phyloP scores from a whole-genome alignment of 345 rosid species.

The Arabidopsis suecica region DNA sequence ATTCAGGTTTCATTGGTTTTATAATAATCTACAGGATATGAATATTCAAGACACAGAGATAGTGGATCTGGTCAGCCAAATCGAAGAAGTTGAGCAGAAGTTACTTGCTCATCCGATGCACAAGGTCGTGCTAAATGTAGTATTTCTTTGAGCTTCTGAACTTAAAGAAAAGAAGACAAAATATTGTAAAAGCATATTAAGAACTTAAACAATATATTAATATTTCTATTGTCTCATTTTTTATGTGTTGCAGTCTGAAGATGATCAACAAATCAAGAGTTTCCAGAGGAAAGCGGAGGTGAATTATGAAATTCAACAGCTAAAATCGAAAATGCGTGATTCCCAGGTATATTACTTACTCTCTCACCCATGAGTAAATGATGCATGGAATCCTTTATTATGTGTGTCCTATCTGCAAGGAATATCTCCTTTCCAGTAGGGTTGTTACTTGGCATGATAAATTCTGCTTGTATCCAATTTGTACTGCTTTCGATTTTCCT shows the following conservation, averaged over 20 bases:
- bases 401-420: slow-evolving; percentile 19
- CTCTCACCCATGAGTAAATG: slow-evolving; percentile 14
- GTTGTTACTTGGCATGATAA: slow-evolving; percentile 7
- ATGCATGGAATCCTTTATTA: slow-evolving; percentile 1
- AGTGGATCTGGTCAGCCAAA: slow-evolving; percentile 78
- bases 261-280: slow-evolving; percentile 75
- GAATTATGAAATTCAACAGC: slow-evolving; percentile 94
- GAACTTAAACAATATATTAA: slow-evolving; percentile 14
- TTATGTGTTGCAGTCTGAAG: slow-evolving; percentile 68
- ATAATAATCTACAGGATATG: slow-evolving; percentile 76
- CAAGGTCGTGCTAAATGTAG: slow-evolving; percentile 61
- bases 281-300: slow-evolving; percentile 92
- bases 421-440: neutral
- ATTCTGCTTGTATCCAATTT: slow-evolving; percentile 5
- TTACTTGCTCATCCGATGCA: slow-evolving; percentile 83
- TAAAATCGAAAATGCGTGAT: slow-evolving; percentile 92
- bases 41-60: slow-evolving; percentile 89
- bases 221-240: slow-evolving; percentile 6
- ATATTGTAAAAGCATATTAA: neutral
- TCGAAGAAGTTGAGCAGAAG: slow-evolving; percentile 84
- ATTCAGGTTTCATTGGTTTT: slow-evolving; percentile 29
- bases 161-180: slow-evolving; percentile 6
- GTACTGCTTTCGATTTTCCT: neutral
- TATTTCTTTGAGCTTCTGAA: neutral
- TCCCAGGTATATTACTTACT: slow-evolving; percentile 74